Percentiles rank a stretch among this genome's conserved stretches.
phyloP scores from a whole-genome alignment of 495 filamentous ascomycete species.

The Pseudotulostoma volvatum region DNA sequence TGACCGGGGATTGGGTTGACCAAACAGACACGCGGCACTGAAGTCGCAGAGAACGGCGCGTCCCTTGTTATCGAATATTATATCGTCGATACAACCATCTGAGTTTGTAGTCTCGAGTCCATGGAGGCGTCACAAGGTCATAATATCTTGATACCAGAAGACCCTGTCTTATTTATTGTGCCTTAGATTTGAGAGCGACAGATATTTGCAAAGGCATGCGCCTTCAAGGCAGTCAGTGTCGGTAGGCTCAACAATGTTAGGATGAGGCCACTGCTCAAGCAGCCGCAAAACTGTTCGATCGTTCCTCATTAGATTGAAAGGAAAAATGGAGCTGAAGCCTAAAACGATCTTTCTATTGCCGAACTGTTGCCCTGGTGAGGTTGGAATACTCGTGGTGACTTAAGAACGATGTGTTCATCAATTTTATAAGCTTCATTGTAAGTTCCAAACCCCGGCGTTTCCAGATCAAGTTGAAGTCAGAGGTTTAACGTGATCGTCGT shows the following conservation, averaged over 20 bases:
- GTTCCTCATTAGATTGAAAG: slow-evolving; percentile 11
- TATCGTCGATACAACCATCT: slow-evolving; percentile 11
- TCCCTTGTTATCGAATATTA: slow-evolving; percentile 8
- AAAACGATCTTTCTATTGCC: slow-evolving; percentile 8
- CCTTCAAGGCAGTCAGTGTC: slow-evolving; percentile 11
- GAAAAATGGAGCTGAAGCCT: slow-evolving; percentile 14
- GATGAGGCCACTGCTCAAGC: slow-evolving; percentile 12
- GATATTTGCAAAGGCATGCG: slow-evolving; percentile 12
- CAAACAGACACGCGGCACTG: slow-evolving; percentile 10
- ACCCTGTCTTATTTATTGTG: slow-evolving; percentile 6
- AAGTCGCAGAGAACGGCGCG: slow-evolving; percentile 13
- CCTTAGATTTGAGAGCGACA: slow-evolving; percentile 4
- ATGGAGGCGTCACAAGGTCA: slow-evolving; percentile 9
- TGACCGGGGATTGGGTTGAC: slow-evolving; percentile 10
- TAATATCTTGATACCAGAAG: slow-evolving; percentile 7
- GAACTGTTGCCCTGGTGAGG: slow-evolving; percentile 8
- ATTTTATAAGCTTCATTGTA: slow-evolving; percentile 11
- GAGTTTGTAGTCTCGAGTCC: slow-evolving; percentile 8
- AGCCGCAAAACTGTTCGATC: slow-evolving; percentile 10
- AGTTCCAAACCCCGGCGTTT: slow-evolving; percentile 11
- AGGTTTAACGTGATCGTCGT: too few species aligned
- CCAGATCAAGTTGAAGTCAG: slow-evolving; percentile 16
- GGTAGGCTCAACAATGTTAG: slow-evolving; percentile 13
- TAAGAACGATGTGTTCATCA: slow-evolving; percentile 13
- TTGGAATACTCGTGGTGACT: slow-evolving; percentile 10